Conservation (phyloP, 2,329 filamentous ascomycete species). For the Penicillium sp. region DNA sequence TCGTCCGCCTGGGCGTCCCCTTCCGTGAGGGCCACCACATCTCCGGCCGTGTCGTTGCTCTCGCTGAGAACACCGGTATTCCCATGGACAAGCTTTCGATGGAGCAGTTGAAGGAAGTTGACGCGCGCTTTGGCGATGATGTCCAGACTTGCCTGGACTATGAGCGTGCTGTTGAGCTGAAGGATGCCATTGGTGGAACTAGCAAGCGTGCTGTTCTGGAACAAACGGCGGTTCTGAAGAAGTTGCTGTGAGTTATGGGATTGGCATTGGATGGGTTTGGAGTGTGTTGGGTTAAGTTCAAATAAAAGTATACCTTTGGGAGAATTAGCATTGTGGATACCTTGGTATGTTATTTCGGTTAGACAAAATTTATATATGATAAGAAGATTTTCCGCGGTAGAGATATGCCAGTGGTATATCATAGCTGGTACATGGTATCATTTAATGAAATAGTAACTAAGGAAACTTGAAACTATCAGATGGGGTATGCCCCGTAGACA, state of each 20-base stretch:
- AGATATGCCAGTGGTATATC: background rate
- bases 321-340: background rate
- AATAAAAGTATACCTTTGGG: background rate
- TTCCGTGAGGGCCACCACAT: slow-evolving; percentile 84
- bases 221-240: slow-evolving; percentile 68
- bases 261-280: background rate
- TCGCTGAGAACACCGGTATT: slow-evolving; percentile 67
- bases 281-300: background rate
- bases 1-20: slow-evolving; percentile 62
- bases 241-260: slow-evolving; percentile 48
- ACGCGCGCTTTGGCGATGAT: slow-evolving; percentile 72
- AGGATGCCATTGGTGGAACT: slow-evolving; percentile 76
- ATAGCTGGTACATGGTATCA: no score
- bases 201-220: slow-evolving; percentile 70
- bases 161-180: slow-evolving; percentile 79
- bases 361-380: slow-evolving; percentile 25
- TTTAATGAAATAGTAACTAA: no score
- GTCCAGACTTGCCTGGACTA: slow-evolving; percentile 76
- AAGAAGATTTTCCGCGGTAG: slow-evolving; percentile 1
- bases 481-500: no score
- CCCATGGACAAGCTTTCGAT: slow-evolving; percentile 72
- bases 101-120: slow-evolving; percentile 70
- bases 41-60: slow-evolving; percentile 71
- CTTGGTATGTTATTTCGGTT: slow-evolving; percentile 17
- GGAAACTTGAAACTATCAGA: no score